A percentile compares a stretch with the other conserved stretches of the same genome.
Conservation (phyloP, 257 asterid genomes). For the Lavandula angustifolia region DNA sequence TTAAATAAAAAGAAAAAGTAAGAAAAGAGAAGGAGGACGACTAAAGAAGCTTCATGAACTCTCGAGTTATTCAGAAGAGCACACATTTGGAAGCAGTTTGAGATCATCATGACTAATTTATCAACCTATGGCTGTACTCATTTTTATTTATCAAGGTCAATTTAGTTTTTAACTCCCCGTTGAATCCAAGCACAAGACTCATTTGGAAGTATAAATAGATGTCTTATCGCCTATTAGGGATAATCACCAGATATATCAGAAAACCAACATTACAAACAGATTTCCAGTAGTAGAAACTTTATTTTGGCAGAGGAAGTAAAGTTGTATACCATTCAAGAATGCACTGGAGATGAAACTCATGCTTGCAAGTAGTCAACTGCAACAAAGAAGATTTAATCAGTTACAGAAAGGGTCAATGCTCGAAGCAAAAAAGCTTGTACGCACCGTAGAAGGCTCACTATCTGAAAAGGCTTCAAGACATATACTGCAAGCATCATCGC, state of each 20-base stretch:
- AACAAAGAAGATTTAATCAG: constrained; percentile 18
- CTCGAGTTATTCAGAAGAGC: background rate
- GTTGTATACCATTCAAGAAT: constrained; percentile 73
- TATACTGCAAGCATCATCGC: constrained; percentile 93
- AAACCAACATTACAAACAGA: background rate
- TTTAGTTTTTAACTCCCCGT: background rate
- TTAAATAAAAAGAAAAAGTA: background rate
- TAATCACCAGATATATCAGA: background rate
- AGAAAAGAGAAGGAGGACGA: background rate
- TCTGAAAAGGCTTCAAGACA: constrained; percentile 86
- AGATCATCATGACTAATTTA: background rate
- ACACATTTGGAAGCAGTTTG: background rate
- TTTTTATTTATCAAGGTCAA: background rate
- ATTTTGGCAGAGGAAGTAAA: background rate
- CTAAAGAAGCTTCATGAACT: background rate
- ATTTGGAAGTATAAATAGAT: background rate
- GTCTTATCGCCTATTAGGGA: background rate
- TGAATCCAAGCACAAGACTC: background rate
- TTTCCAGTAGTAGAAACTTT: background rate
- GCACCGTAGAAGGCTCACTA: constrained; percentile 76
- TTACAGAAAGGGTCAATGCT: constrained; percentile 10
- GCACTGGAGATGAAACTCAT: constrained; percentile 91
- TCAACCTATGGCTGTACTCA: background rate
- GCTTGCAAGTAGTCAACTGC: constrained; percentile 90
- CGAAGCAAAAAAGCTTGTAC: constrained; percentile 18